Percentiles rank a stretch among this genome's conserved stretches.
Conservation (phyloP, 2,329 filamentous ascomycete genomes). For the Fusarium sp. region DNA sequence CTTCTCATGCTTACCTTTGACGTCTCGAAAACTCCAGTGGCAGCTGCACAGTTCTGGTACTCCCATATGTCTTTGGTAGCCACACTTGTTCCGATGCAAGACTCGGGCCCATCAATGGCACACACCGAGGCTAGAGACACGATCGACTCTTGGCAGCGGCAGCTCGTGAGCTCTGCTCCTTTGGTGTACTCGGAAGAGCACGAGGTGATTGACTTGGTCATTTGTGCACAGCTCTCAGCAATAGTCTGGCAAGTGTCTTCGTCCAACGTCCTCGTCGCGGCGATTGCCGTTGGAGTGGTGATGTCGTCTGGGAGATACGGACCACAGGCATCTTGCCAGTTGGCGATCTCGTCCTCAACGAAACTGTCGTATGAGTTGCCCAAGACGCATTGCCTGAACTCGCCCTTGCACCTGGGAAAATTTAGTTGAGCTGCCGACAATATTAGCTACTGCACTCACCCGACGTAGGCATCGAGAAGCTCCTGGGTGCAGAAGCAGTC, state of each 20-base stretch:
- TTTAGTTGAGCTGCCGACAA: neutral
- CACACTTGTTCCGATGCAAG: neutral
- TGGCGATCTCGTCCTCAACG: slow-evolving; percentile 4
- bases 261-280: slow-evolving; percentile 12
- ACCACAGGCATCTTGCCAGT: slow-evolving; percentile 16
- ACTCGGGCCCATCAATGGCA: slow-evolving; percentile 8
- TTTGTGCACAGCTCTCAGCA: slow-evolving; percentile 12
- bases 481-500: slow-evolving; percentile 27
- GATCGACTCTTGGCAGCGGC: slow-evolving; percentile 10
- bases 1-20: neutral
- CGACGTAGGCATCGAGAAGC: slow-evolving; percentile 16
- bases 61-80: slow-evolving; percentile 14
- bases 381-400: slow-evolving; percentile 20
- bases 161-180: slow-evolving; percentile 12
- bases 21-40: neutral
- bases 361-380: slow-evolving; percentile 11
- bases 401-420: slow-evolving; percentile 12
- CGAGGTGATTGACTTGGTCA: slow-evolving; percentile 1
- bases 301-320: slow-evolving; percentile 14
- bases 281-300: slow-evolving; percentile 9
- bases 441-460: neutral
- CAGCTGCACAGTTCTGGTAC: slow-evolving; percentile 18
- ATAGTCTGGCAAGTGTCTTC: slow-evolving; percentile 5
- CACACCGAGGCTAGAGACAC: slow-evolving; percentile 20
- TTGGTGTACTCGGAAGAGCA: slow-evolving; percentile 6